These are phyloP conservation scores for Pachyrhizus erosus DNA, from an alignment of 306 rosid genomes.

Conservation along the genomic window DNA sequence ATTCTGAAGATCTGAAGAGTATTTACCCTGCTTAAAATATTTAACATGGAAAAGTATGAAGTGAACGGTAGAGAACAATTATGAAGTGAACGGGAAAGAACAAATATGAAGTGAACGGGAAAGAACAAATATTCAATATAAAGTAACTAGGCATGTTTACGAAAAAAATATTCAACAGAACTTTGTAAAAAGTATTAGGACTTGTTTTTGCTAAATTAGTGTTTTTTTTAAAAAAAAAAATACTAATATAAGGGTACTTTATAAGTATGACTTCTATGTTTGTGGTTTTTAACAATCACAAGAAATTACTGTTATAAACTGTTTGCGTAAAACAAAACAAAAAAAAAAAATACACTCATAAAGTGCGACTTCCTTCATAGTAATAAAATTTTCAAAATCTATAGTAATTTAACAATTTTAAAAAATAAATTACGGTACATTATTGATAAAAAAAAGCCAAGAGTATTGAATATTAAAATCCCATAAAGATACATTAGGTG, in stretches of 20 bases:
- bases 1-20: background rate
- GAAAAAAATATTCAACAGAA: background rate
- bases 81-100: no score
- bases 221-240: no score
- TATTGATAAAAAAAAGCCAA: background rate
- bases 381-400: background rate
- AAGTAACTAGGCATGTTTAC: background rate
- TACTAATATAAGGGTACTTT: background rate
- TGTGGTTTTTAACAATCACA: background rate
- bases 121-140: no score
- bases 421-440: background rate
- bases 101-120: no score
- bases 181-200: background rate
- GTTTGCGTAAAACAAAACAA: background rate
- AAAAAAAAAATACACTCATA: background rate
- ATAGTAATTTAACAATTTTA: background rate
- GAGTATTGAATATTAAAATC: background rate
- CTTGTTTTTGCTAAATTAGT: no score
- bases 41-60: background rate
- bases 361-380: background rate
- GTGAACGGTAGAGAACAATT: no score
- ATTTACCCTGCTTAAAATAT: background rate
- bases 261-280: background rate
- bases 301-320: background rate
- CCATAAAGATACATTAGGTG: background rate